Evolutionary conservation across 2,329 filamentous ascomycete genomes (phyloP).

Genomic region (Dothideomycetes sp.): DNA sequence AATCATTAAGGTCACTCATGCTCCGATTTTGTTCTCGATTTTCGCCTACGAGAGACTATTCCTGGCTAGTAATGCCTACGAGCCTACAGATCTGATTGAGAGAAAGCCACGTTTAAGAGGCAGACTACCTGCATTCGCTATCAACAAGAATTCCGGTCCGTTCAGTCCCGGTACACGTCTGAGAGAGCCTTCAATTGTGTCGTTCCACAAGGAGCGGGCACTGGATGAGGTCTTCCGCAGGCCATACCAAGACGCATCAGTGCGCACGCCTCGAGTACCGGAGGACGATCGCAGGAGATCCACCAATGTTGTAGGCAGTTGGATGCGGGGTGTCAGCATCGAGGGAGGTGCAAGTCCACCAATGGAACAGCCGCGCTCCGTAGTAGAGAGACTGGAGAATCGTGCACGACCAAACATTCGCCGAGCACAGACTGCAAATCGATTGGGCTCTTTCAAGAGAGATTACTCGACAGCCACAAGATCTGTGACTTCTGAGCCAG

Average conservation of each 20-base stretch:
- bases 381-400: slow-evolving; percentile 47
- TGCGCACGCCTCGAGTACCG: slow-evolving; percentile 31
- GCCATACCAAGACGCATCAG: slow-evolving; percentile 51
- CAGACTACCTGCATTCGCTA: slow-evolving; percentile 20
- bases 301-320: slow-evolving; percentile 72
- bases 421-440: slow-evolving; percentile 33
- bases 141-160: slow-evolving; percentile 34
- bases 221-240: slow-evolving; percentile 80
- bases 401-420: slow-evolving; percentile 39
- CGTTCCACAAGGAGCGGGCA: slow-evolving; percentile 79
- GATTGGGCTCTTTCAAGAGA: slow-evolving; percentile 20
- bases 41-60: slow-evolving; percentile 78
- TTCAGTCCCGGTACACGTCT: slow-evolving; percentile 62
- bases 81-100: slow-evolving; percentile 79
- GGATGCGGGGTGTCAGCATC: slow-evolving; percentile 65
- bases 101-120: slow-evolving; percentile 29
- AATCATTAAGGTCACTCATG: slow-evolving; percentile 83
- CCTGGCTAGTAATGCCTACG: slow-evolving; percentile 64
- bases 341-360: slow-evolving; percentile 45
- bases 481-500: slow-evolving; percentile 48
- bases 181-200: slow-evolving; percentile 77
- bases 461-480: slow-evolving; percentile 40
- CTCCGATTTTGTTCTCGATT: slow-evolving; percentile 76
- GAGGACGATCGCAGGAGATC: slow-evolving; percentile 54
- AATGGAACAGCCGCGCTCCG: slow-evolving; percentile 48